phyloP scores from a whole-genome alignment of 2,329 filamentous ascomycete species.

The Zymoseptoria passerinii region DNA sequence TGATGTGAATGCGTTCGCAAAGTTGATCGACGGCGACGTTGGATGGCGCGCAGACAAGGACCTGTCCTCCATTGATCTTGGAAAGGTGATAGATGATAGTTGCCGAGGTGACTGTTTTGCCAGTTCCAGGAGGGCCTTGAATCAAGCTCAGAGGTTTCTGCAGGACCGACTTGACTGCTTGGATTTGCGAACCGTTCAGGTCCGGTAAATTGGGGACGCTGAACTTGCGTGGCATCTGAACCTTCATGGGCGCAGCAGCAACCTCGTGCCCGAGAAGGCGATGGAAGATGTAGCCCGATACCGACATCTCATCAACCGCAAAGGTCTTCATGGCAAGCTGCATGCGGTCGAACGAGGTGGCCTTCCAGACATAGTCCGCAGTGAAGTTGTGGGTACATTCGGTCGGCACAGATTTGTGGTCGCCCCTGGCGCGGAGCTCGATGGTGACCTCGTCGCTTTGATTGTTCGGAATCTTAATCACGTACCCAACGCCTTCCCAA shows the following conservation, averaged over 20 bases:
- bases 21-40: slow-evolving; percentile 98
- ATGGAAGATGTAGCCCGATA: slow-evolving; percentile 98
- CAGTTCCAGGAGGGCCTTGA: slow-evolving; percentile 91
- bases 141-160: slow-evolving; percentile 92
- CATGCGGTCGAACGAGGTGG: slow-evolving; percentile 98
- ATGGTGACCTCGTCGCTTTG: slow-evolving; percentile 96
- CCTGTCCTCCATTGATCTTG: slow-evolving; percentile 89
- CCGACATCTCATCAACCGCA: slow-evolving; percentile 93
- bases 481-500: slow-evolving; percentile 97
- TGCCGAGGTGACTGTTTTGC: slow-evolving; percentile 96
- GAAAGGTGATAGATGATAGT: slow-evolving; percentile 97
- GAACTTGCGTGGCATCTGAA: slow-evolving; percentile 91
- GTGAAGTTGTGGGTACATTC: slow-evolving; percentile 98
- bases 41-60: slow-evolving; percentile 91
- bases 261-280: slow-evolving; percentile 93
- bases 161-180: slow-evolving; percentile 88
- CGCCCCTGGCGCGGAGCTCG: slow-evolving; percentile 85
- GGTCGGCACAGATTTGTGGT: slow-evolving; percentile 91
- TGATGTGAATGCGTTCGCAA: slow-evolving; percentile 91
- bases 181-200: slow-evolving; percentile 90
- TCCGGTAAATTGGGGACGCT: slow-evolving; percentile 90
- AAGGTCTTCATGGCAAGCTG: slow-evolving; percentile 99
- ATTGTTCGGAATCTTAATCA: slow-evolving; percentile 99
- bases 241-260: slow-evolving; percentile 89
- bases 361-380: slow-evolving; percentile 98